Evolutionary conservation across 768 basidiomycete species (phyloP).

Genomic region (Suillus hirtellus): DNA sequence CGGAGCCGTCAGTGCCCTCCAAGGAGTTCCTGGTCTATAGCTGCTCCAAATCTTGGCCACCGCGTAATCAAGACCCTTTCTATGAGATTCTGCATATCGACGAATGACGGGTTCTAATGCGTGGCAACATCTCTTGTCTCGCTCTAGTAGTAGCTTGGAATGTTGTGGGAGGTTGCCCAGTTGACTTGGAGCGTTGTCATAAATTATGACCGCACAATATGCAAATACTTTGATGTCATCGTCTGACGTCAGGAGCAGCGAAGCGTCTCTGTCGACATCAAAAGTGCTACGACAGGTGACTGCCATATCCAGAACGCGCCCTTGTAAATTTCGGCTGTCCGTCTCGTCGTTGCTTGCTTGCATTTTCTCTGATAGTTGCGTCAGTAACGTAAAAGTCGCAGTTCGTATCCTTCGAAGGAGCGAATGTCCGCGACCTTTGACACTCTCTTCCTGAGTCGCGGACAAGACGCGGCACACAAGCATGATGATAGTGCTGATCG

Average conservation of each 20-base stretch:
- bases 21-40: constrained; percentile 26
- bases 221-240: constrained; percentile 26
- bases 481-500: constrained; percentile 35
- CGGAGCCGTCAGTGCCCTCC: constrained; percentile 16
- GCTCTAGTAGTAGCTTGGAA: constrained; percentile 26
- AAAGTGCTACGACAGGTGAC: constrained; percentile 38
- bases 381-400: constrained; percentile 38
- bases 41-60: constrained; percentile 23
- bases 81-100: background rate
- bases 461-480: constrained; percentile 39
- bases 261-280: constrained; percentile 23
- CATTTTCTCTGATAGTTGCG: constrained; percentile 29
- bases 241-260: constrained; percentile 17
- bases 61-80: constrained; percentile 23
- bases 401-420: constrained; percentile 35
- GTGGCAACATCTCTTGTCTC: constrained; percentile 33
- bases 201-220: constrained; percentile 27
- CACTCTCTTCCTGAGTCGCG: constrained; percentile 14
- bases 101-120: constrained; percentile 20
- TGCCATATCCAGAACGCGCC: constrained; percentile 37
- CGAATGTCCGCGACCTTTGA: constrained; percentile 20
- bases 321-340: constrained; percentile 18
- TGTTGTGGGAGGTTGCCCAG: constrained; percentile 8
- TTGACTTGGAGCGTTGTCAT: constrained; percentile 26
- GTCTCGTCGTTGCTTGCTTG: constrained; percentile 13